A percentile compares a stretch with the other conserved stretches of the same genome.
Evolutionary conservation across 2,329 filamentous ascomycete genomes (phyloP).

Genomic region (Trichoderma cornu-damae): DNA sequence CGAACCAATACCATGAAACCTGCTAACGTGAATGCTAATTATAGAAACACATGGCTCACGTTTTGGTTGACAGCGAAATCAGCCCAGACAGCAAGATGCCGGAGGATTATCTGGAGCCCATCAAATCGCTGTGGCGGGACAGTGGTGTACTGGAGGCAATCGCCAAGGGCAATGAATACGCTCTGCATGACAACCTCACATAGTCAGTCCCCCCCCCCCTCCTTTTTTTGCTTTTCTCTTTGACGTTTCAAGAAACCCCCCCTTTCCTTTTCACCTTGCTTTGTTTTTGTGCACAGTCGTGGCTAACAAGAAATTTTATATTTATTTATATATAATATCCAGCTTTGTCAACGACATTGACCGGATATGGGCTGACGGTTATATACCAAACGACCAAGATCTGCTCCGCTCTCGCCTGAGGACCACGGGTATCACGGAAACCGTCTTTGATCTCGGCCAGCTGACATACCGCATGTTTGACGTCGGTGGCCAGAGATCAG

Average conservation of each 20-base stretch:
- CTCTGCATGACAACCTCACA: slow-evolving; percentile 87
- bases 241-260: no score
- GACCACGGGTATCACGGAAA: slow-evolving; percentile 96
- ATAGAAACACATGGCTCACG: slow-evolving; percentile 71
- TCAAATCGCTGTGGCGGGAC: slow-evolving; percentile 89
- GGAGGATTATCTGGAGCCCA: slow-evolving; percentile 70
- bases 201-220: slow-evolving; percentile 59
- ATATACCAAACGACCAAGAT: slow-evolving; percentile 92
- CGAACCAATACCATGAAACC: background rate
- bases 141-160: slow-evolving; percentile 91
- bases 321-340: no score
- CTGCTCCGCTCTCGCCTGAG: slow-evolving; percentile 94
- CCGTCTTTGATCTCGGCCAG: slow-evolving; percentile 86
- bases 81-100: slow-evolving; percentile 77
- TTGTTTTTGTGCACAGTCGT: slow-evolving; percentile 18
- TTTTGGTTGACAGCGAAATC: slow-evolving; percentile 77
- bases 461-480: slow-evolving; percentile 97
- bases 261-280: background rate
- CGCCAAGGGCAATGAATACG: slow-evolving; percentile 90
- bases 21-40: slow-evolving; percentile 19
- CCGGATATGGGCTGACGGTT: slow-evolving; percentile 78
- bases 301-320: slow-evolving; percentile 5
- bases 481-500: slow-evolving; percentile 89
- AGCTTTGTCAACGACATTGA: slow-evolving; percentile 82
- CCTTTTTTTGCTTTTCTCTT: background rate